Conservation (phyloP, 148 eudicot genomes). For the Nyssa sinensis region DNA sequence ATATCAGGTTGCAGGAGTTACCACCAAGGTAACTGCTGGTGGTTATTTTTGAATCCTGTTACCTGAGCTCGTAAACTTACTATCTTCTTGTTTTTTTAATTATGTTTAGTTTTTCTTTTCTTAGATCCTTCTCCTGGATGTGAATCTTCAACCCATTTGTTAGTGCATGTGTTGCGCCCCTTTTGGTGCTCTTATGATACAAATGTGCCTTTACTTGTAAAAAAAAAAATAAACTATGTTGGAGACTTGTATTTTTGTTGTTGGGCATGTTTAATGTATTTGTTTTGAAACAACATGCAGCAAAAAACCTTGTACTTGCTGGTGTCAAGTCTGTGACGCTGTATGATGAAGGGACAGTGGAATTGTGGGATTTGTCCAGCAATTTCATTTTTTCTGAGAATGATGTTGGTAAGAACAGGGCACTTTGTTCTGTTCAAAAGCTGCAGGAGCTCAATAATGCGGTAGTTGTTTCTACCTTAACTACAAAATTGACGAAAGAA, state of each 20-base stretch:
- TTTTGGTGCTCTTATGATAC: no score
- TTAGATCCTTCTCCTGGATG: no score
- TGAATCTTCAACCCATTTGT: no score
- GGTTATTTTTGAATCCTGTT: no score
- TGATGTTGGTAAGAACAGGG: slow-evolving; percentile 74
- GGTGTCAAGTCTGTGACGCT: slow-evolving; percentile 72
- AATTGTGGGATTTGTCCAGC: slow-evolving; percentile 72
- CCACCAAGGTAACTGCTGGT: no score
- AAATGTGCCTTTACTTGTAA: no score
- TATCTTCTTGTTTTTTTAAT: no score
- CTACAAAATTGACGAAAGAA: slow-evolving; percentile 41
- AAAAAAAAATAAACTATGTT: no score
- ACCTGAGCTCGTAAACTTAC: no score
- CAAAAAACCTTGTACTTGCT: slow-evolving; percentile 71
- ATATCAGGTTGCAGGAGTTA: no score
- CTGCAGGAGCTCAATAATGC: slow-evolving; percentile 74
- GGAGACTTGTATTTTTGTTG: neutral
- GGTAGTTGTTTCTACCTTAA: slow-evolving; percentile 55
- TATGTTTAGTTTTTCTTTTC: no score
- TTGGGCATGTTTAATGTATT: neutral
- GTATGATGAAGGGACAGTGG: slow-evolving; percentile 67
- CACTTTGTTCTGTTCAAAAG: slow-evolving; percentile 61
- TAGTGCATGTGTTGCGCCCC: no score
- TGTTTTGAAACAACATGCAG: slow-evolving; percentile 28
- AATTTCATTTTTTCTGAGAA: slow-evolving; percentile 59